Evolutionary conservation across 1,284 basidiomycete genomes (phyloP), one percentile per base, ranked within the genome.

Genomic region (Rhodotorula sp.): DNA sequence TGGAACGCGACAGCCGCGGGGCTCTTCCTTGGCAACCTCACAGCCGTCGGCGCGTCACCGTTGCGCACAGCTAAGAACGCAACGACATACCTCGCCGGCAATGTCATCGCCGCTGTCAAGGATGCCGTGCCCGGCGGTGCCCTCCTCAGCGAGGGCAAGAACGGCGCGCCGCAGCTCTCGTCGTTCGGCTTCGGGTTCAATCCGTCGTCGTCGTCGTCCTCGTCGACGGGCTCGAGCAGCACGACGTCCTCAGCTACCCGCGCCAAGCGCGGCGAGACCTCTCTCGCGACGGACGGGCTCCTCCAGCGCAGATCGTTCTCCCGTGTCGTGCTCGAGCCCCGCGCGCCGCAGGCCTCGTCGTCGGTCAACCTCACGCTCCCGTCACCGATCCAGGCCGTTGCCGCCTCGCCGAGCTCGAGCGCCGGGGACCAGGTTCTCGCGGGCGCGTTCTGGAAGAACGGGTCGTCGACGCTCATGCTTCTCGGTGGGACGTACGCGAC

Each of bases 391-490:
- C 60, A 65, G 37, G 66, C 70, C 32, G 36, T 63, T 19, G 63
- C 66, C 0, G 29, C 69, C 15, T 41, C 58, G n/a, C 81, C 87
- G 2, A 85, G 87, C 1, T 83, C 86, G 0, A 7, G 17, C 19
- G 32, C 1, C 32, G 37, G 54, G 54, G 92, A 94, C 1, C 89
- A 93, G 44, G 88, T 97, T 67, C 85, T 97, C 55, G 86, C 92
- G 0, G 95, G 92, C 48, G 87, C 88, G 3, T 98, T 95, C 84
- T 98, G 92, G 91, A 90, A 88, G 27, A 97, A 97, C 79, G 85
- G 85, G 53, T 87, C 89, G 2, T 87, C 87, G 10, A 85, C 85
- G 25, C 37, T 92, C 58, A 88, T 87, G 51, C 87, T 97, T 74
- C 84, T 98, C 62, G 95, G 94, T 51, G 95, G 95, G 61, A 94